Evolutionary conservation across 2,329 filamentous ascomycete genomes (phyloP).

Genomic region (Coleophoma eucalyptorum): DNA sequence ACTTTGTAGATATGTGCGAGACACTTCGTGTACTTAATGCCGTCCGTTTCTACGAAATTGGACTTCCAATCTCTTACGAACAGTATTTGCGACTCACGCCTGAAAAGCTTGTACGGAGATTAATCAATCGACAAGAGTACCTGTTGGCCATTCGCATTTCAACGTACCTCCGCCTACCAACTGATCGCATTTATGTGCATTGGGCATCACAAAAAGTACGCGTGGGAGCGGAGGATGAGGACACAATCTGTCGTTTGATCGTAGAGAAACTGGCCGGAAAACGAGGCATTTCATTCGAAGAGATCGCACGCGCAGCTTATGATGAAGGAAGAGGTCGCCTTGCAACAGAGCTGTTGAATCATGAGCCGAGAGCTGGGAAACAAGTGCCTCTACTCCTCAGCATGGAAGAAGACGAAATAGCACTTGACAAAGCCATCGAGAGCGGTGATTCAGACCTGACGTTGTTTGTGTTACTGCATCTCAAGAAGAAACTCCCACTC

Average conservation of each 20-base stretch:
- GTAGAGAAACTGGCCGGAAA: slow-evolving; percentile 85
- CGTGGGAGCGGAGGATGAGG: slow-evolving; percentile 78
- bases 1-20: slow-evolving; percentile 98
- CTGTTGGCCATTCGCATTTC: slow-evolving; percentile 85
- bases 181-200: slow-evolving; percentile 89
- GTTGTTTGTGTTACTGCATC: slow-evolving; percentile 80
- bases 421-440: slow-evolving; percentile 93
- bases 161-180: slow-evolving; percentile 79
- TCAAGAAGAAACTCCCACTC: slow-evolving; percentile 87
- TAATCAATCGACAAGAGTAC: slow-evolving; percentile 89
- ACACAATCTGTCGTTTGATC: slow-evolving; percentile 79
- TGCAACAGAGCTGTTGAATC: slow-evolving; percentile 86
- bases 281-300: slow-evolving; percentile 90
- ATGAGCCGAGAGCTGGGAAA: slow-evolving; percentile 91
- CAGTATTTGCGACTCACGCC: slow-evolving; percentile 90
- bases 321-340: slow-evolving; percentile 88
- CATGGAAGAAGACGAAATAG: slow-evolving; percentile 95
- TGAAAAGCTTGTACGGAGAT: slow-evolving; percentile 78
- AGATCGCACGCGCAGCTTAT: slow-evolving; percentile 88
- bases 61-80: slow-evolving; percentile 86
- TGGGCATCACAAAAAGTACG: slow-evolving; percentile 97
- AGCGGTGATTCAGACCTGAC: slow-evolving; percentile 92
- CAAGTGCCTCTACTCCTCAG: slow-evolving; percentile 89
- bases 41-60: slow-evolving; percentile 85
- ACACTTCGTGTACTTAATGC: slow-evolving; percentile 89